Conservation (phyloP, 2,329 filamentous ascomycete species). For the Penicillium thymicola region DNA sequence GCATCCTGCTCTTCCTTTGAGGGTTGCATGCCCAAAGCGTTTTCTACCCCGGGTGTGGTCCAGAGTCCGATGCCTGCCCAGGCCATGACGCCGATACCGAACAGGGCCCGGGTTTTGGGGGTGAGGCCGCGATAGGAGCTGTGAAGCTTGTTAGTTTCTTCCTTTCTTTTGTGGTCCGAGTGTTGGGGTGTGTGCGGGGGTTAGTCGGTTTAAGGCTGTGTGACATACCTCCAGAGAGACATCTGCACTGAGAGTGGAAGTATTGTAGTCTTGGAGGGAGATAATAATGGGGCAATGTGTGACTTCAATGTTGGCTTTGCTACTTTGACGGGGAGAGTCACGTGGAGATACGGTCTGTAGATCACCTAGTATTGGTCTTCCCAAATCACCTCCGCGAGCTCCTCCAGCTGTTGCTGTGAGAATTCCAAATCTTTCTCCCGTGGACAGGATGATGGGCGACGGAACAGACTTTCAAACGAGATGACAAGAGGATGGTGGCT, state of each 20-base stretch:
- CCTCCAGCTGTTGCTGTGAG: too few relatives aligned
- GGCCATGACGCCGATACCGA: conserved; percentile 71
- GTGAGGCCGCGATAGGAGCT: conserved; percentile 71
- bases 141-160: neutral
- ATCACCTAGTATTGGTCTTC: too few relatives aligned
- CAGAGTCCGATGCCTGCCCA: conserved; percentile 75
- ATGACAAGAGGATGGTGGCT: too few relatives aligned
- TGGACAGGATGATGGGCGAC: too few relatives aligned
- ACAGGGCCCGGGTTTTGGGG: conserved; percentile 64
- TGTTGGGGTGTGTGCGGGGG: neutral
- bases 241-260: conserved; percentile 17
- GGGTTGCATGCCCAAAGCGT: conserved; percentile 68
- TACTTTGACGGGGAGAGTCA: neutral
- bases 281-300: neutral
- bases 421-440: too few relatives aligned
- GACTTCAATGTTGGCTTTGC: neutral
- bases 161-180: neutral
- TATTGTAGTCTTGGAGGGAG: neutral
- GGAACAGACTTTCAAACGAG: too few relatives aligned
- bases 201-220: neutral
- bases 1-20: conserved; percentile 69
- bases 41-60: conserved; percentile 68
- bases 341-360: neutral
- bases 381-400: too few relatives aligned
- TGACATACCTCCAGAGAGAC: conserved; percentile 41